These are phyloP conservation scores for Microthlaspi erraticum DNA, from an alignment of 345 rosid species.

Conservation along the genomic window DNA sequence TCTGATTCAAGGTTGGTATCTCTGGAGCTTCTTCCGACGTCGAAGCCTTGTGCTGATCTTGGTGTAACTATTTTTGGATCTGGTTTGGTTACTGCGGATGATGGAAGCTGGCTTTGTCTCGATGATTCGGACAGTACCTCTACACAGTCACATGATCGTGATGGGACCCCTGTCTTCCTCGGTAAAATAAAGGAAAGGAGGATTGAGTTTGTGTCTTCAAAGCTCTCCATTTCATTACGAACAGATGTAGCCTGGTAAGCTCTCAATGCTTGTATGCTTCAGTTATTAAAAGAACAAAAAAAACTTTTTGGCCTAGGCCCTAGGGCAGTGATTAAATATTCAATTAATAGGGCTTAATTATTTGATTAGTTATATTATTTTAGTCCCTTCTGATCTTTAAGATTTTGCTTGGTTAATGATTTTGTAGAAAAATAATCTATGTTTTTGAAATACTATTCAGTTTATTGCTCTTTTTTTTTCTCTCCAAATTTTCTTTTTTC, in stretches of 20 bases:
- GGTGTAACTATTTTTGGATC: constrained; percentile 85
- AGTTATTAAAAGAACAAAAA: no score
- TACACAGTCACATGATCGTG: constrained; percentile 43
- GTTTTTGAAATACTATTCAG: no score
- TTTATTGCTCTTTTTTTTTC: no score
- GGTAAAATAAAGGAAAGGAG: constrained; percentile 86
- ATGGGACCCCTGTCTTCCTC: constrained; percentile 61
- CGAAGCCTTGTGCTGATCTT: constrained; percentile 67
- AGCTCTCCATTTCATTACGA: constrained; percentile 66
- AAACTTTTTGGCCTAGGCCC: no score
- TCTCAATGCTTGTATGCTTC: no score
- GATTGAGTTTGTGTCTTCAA: constrained; percentile 75
- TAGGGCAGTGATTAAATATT: no score
- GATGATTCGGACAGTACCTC: constrained; percentile 51
- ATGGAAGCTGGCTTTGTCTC: constrained; percentile 62
- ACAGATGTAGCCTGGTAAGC: constrained; percentile 85
- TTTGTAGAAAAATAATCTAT: no score
- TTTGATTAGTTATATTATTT: no score
- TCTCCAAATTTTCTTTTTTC: no score
- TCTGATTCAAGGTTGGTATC: constrained; percentile 72
- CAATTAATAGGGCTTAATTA: no score
- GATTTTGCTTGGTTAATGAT: no score
- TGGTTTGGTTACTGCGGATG: constrained; percentile 68
- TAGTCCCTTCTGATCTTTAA: no score
- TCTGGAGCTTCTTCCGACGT: constrained; percentile 85